A percentile compares a stretch with the other conserved stretches of the same genome.
These are phyloP conservation scores for Sporothrix mexicana DNA, from an alignment of 2,329 filamentous ascomycete species.

Conservation along the genomic window DNA sequence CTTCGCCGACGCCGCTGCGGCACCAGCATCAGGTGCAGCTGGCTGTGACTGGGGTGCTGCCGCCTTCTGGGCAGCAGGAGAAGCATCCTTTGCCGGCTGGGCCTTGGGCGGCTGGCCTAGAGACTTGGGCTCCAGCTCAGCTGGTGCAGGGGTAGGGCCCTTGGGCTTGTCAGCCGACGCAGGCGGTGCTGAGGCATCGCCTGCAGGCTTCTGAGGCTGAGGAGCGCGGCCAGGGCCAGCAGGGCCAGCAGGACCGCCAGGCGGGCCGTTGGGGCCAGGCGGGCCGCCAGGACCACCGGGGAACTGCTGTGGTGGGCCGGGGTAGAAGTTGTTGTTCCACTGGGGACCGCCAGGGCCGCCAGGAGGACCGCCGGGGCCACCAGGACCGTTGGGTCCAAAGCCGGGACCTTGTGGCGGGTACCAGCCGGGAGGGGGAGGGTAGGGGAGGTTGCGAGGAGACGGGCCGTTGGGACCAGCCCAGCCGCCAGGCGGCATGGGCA, in stretches of 20 bases:
- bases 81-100: no score
- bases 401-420: slow-evolving; percentile 73
- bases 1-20: slow-evolving; percentile 51
- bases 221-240: slow-evolving; percentile 39
- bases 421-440: slow-evolving; percentile 79
- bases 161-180: slow-evolving; percentile 56
- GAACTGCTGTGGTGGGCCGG: slow-evolving; percentile 47
- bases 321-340: slow-evolving; percentile 65
- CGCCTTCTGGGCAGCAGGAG: no score
- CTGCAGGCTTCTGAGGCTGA: slow-evolving; percentile 41
- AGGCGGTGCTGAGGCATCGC: slow-evolving; percentile 58
- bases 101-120: slow-evolving; percentile 47
- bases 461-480: slow-evolving; percentile 43
- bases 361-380: no score
- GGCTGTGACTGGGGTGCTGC: no score
- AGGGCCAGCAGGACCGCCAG: slow-evolving; percentile 39
- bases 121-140: slow-evolving; percentile 61
- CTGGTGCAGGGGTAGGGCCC: slow-evolving; percentile 49
- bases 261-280: slow-evolving; percentile 38
- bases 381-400: slow-evolving; percentile 68
- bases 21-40: no score
- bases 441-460: slow-evolving; percentile 61
- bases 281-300: slow-evolving; percentile 40
- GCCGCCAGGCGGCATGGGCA: slow-evolving; percentile 43
- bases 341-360: slow-evolving; percentile 63